A percentile compares a stretch with the other conserved stretches of the same genome.
Conservation (phyloP, 306 rosid species). For the Vigna hirtella region DNA sequence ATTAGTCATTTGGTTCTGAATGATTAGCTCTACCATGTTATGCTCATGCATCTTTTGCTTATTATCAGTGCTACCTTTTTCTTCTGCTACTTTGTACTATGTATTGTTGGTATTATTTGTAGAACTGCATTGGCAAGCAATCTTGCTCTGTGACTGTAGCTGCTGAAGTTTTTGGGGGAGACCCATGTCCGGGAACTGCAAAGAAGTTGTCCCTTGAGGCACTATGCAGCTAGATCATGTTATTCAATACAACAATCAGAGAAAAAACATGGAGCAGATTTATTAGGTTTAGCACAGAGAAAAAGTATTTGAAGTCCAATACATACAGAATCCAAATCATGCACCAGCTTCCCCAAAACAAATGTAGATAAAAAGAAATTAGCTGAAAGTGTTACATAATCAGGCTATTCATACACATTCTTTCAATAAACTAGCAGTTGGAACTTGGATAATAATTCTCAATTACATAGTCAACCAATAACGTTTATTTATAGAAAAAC, state of each 20-base stretch:
- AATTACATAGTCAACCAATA: too few relatives aligned
- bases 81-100: background rate
- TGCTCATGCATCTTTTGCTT: constrained; percentile 9
- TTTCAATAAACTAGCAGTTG: background rate
- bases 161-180: constrained; percentile 67
- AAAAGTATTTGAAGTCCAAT: constrained; percentile 9
- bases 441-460: background rate
- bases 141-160: constrained; percentile 61
- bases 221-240: constrained; percentile 57
- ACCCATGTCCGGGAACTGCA: constrained; percentile 62
- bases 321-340: too few relatives aligned
- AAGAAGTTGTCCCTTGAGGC: constrained; percentile 69
- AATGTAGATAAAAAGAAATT: constrained; percentile 56
- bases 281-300: constrained; percentile 32
- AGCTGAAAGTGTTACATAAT: constrained; percentile 47
- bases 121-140: constrained; percentile 69
- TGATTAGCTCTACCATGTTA: background rate
- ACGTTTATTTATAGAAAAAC: too few relatives aligned
- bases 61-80: background rate
- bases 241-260: constrained; percentile 25
- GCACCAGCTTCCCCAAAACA: background rate
- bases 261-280: constrained; percentile 41
- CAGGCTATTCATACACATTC: constrained; percentile 41
- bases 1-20: constrained; percentile 14
- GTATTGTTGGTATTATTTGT: constrained; percentile 13